Conservation (phyloP, 805 yeast genomes). For the Yarrowia sp. region DNA sequence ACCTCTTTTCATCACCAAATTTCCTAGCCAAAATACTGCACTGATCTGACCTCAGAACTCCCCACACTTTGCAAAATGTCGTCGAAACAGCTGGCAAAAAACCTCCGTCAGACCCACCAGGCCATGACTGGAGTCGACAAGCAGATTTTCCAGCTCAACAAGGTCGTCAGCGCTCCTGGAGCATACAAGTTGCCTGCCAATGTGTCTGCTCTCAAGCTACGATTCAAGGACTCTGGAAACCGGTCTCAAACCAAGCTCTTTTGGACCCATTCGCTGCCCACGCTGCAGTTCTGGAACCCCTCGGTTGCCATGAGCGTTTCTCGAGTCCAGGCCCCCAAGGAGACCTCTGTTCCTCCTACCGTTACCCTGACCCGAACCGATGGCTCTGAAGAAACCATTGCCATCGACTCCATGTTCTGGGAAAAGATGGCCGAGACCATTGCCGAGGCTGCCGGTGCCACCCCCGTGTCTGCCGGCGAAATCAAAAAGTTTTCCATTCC, state of each 20-base stretch:
- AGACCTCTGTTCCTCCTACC: constrained; percentile 6
- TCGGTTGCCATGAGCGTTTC: constrained; percentile 11
- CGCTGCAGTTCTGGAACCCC: constrained; percentile 23
- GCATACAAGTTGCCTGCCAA: constrained; percentile 33
- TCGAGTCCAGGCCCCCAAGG: constrained; percentile 20
- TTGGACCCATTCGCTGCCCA: constrained; percentile 23
- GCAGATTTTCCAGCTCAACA: constrained; percentile 34
- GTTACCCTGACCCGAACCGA: constrained; percentile 6
- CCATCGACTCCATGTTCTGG: not conserved
- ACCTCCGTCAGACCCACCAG: constrained; percentile 23
- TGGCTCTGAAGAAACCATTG: not conserved
- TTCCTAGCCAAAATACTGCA: not conserved
- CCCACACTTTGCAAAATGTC: not conserved
- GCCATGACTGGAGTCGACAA: constrained; percentile 21
- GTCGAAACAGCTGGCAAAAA: constrained; percentile 20
- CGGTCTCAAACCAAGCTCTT: constrained; percentile 26
- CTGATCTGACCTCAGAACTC: constrained; percentile 5
- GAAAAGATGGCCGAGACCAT: constrained; percentile 8
- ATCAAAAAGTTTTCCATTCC: constrained; percentile 3
- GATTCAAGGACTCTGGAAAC: constrained; percentile 30
- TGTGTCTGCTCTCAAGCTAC: constrained; percentile 32
- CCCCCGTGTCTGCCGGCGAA: constrained; percentile 7
- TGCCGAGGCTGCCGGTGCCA: constrained; percentile 20
- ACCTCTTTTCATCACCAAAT: constrained; percentile 20
- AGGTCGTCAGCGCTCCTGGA: constrained; percentile 34